These are phyloP conservation scores for Apiospora kogelbergensis DNA, from an alignment of 2,329 filamentous ascomycete genomes.

Conservation along the genomic window DNA sequence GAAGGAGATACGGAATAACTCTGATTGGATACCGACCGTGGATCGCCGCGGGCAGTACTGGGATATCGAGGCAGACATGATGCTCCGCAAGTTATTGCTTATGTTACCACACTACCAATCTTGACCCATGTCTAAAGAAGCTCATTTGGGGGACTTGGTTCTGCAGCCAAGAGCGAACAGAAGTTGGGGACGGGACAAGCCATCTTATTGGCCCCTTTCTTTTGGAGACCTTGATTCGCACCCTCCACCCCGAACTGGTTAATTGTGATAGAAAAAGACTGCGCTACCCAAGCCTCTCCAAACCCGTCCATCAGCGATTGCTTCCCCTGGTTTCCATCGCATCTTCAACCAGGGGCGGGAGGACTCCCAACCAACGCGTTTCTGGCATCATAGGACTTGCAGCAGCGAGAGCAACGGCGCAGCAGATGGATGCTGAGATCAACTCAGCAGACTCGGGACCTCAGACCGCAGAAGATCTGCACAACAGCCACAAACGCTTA, in stretches of 20 bases:
- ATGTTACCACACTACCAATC: neutral
- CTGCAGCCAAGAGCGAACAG: neutral
- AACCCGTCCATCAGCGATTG: neutral
- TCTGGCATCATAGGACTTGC: neutral
- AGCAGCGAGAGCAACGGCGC: neutral
- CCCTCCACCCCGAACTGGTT: neutral
- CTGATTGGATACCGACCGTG: neutral
- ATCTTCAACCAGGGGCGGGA: neutral
- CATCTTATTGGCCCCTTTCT: neutral
- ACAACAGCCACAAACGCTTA: neutral
- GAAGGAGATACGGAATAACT: neutral
- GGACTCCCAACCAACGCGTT: too few relatives aligned
- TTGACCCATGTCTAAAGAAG: neutral
- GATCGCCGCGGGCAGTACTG: neutral
- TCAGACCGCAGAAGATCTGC: neutral
- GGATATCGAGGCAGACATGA: neutral
- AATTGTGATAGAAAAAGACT: neutral
- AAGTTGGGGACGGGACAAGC: neutral
- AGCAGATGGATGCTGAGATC: neutral
- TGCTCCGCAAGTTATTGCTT: neutral
- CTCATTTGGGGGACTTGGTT: neutral
- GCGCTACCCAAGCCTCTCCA: neutral
- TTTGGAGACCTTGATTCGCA: neutral
- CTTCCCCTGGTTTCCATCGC: neutral
- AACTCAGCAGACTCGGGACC: neutral